phyloP scores from a whole-genome alignment of 192 early-diverging fungal species.

The Coemansia sp. region DNA sequence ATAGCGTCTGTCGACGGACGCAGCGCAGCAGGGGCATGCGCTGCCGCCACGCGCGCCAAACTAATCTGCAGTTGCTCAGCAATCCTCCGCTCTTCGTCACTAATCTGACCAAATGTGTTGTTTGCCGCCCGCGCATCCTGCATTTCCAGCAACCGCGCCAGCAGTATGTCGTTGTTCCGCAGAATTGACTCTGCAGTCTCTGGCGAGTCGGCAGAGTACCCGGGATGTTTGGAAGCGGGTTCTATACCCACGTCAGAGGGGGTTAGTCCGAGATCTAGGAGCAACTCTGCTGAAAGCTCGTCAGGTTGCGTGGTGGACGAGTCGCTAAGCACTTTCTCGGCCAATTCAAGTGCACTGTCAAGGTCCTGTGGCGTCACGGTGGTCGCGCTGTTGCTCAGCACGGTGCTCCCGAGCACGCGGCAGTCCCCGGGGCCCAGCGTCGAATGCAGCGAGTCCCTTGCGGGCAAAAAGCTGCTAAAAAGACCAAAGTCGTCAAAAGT shows the following conservation, averaged over 20 bases:
- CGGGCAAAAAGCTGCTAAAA: constrained; percentile 44
- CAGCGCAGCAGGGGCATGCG: constrained; percentile 16
- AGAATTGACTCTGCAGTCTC: constrained; percentile 36
- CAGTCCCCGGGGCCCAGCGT: not conserved
- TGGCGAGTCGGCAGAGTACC: not conserved
- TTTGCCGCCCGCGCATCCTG: constrained; percentile 34
- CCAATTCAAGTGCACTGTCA: constrained; percentile 18
- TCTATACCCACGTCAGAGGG: constrained; percentile 20
- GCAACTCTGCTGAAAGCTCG: constrained; percentile 8
- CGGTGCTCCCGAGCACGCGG: no score
- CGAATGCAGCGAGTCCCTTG: constrained; percentile 28
- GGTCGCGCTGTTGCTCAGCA: not conserved
- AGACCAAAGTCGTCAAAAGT: constrained; percentile 20
- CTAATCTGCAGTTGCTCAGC: constrained; percentile 28
- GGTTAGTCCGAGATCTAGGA: constrained; percentile 18
- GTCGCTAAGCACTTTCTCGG: constrained; percentile 8
- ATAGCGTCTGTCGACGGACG: constrained; percentile 34
- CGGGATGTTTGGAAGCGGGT: not conserved
- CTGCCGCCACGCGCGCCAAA: constrained; percentile 22
- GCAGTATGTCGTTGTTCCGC: constrained; percentile 19
- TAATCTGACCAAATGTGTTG: constrained; percentile 21
- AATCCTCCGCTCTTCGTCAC: constrained; percentile 24
- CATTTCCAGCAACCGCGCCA: constrained; percentile 23
- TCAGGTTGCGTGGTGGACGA: not conserved
- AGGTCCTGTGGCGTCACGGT: constrained; percentile 10